phyloP scores from a whole-genome alignment of 2,329 filamentous ascomycete genomes.

The Huntiella moniliformis region DNA sequence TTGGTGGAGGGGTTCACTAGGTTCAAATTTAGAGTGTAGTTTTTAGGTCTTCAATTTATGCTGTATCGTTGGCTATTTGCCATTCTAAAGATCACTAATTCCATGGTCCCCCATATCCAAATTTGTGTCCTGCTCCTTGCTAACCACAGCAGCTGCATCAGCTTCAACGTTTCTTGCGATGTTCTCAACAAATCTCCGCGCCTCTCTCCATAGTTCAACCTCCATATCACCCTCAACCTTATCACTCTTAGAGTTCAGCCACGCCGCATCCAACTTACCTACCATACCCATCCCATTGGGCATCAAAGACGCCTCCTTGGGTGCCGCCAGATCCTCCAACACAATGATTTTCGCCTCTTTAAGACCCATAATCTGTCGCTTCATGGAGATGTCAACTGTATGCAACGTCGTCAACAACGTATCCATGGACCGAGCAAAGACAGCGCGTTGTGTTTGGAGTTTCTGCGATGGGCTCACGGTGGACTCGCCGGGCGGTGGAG shows the following conservation, averaged over 20 bases:
- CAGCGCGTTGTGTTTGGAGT: constrained; percentile 29
- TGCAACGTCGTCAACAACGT: constrained; percentile 58
- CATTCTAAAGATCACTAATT: neutral
- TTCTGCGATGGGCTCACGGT: constrained; percentile 10
- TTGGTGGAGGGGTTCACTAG: constrained; percentile 62
- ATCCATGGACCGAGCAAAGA: constrained; percentile 40
- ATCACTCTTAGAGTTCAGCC: constrained; percentile 71
- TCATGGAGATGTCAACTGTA: constrained; percentile 53
- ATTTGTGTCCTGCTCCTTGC: too few species aligned
- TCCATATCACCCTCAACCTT: constrained; percentile 72
- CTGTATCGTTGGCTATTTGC: too few species aligned
- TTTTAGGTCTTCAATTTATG: neutral
- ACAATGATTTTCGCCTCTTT: constrained; percentile 64
- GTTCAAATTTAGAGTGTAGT: constrained; percentile 29
- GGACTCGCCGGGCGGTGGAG: neutral
- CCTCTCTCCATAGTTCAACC: constrained; percentile 49
- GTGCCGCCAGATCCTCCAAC: constrained; percentile 16
- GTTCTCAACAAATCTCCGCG: constrained; percentile 21
- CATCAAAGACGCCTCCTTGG: constrained; percentile 23
- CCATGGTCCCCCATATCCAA: neutral
- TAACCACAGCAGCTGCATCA: too few species aligned
- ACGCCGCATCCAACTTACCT: constrained; percentile 59
- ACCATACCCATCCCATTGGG: constrained; percentile 37
- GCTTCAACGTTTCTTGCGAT: constrained; percentile 11
- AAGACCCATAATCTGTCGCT: constrained; percentile 50